Conservation (phyloP, 2,329 filamentous ascomycete species). For the Fusarium falciforme region DNA sequence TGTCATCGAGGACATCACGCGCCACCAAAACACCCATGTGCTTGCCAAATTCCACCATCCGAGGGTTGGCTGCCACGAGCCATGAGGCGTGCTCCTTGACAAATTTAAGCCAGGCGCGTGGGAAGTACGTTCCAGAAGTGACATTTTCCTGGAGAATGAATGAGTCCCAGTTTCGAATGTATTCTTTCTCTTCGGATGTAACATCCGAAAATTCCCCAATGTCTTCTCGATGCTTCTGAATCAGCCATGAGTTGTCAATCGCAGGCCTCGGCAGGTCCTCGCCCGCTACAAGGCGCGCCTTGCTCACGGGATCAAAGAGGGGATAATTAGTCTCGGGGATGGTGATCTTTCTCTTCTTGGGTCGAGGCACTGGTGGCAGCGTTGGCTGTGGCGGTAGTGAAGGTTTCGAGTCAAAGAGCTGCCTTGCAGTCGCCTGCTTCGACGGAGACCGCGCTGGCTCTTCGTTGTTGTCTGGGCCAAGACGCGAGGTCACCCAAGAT, state of each 20-base stretch:
- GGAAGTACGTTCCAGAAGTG: constrained; percentile 63
- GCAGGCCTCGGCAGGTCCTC: constrained; percentile 57
- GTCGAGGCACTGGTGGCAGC: constrained; percentile 8
- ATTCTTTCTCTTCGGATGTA: constrained; percentile 65
- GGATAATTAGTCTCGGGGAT: constrained; percentile 64
- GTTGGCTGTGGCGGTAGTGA: constrained; percentile 12
- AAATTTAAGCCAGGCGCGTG: constrained; percentile 64
- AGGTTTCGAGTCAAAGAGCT: constrained; percentile 40
- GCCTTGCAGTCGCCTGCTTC: constrained; percentile 35
- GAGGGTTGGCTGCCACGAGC: constrained; percentile 60
- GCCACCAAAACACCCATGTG: constrained; percentile 64
- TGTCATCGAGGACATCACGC: constrained; percentile 59
- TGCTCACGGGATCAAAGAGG: constrained; percentile 69
- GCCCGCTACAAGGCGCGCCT: constrained; percentile 61
- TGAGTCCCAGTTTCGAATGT: constrained; percentile 68
- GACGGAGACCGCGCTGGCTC: constrained; percentile 42
- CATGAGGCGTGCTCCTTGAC: constrained; percentile 62
- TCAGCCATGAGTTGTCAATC: constrained; percentile 64
- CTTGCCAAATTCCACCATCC: constrained; percentile 66
- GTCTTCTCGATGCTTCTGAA: constrained; percentile 69
- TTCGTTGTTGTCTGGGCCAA: constrained; percentile 49
- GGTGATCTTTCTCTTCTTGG: constrained; percentile 47
- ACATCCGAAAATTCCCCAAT: constrained; percentile 69
- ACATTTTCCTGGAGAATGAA: constrained; percentile 64
- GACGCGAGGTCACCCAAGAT: constrained; percentile 57